Percentiles rank a stretch among this genome's conserved stretches.
These are phyloP conservation scores for Thecaphora frezii DNA, from an alignment of 1,284 basidiomycete genomes.

Conservation along the genomic window DNA sequence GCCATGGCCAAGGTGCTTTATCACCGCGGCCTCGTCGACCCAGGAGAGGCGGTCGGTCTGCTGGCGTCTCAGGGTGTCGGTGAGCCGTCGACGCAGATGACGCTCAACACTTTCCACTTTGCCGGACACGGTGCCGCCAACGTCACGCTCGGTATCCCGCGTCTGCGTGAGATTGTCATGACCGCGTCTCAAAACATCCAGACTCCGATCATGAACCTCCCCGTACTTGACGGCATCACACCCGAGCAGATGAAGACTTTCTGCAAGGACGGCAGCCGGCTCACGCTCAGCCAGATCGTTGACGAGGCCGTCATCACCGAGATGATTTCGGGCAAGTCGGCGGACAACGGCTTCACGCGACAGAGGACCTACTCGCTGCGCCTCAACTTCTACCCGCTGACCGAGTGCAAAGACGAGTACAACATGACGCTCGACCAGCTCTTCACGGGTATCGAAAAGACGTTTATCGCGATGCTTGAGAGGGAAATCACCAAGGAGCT, in stretches of 20 bases:
- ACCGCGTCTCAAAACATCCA: conserved; percentile 94
- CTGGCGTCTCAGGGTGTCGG: conserved; percentile 99
- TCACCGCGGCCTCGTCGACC: conserved; percentile 73
- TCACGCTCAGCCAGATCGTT: conserved; percentile 85
- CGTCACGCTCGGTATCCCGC: conserved; percentile 97
- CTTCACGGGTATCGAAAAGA: conserved; percentile 71
- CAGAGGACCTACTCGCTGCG: conserved; percentile 80
- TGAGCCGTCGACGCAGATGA: conserved; percentile 99
- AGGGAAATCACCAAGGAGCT: conserved; percentile 85
- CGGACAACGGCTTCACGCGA: conserved; percentile 64
- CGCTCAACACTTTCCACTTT: conserved; percentile 99
- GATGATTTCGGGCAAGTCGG: conserved; percentile 70
- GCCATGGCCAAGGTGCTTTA: conserved; percentile 57
- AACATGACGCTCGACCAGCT: conserved; percentile 76
- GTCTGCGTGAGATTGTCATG: conserved; percentile 98
- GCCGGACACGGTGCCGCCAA: conserved; percentile 96
- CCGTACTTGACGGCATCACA: conserved; percentile 56
- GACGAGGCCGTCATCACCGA: conserved; percentile 84
- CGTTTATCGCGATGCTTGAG: conserved; percentile 80
- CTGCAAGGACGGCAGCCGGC: conserved; percentile 84
- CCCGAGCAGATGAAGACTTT: conserved; percentile 68
- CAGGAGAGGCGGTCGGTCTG: conserved; percentile 94
- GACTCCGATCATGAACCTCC: conserved; percentile 97
- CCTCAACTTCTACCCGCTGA: conserved; percentile 81
- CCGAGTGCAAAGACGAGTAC: conserved; percentile 85